These are phyloP conservation scores for Oenanthe javanica DNA, from an alignment of 140 eudicot species.

Conservation along the genomic window DNA sequence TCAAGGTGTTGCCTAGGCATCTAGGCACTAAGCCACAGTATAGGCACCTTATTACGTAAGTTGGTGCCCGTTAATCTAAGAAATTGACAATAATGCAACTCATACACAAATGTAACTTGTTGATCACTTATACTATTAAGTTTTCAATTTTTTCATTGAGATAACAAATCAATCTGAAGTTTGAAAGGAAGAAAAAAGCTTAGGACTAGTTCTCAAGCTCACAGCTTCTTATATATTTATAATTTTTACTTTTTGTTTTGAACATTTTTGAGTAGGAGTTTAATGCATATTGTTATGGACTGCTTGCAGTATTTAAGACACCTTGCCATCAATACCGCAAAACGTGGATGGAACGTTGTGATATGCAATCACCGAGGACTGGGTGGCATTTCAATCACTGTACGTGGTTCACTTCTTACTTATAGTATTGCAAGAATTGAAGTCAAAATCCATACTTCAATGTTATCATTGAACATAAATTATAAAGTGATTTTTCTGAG, in stretches of 20 bases:
- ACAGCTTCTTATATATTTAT: neutral
- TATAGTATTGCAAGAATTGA: neutral
- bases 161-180: neutral
- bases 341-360: slow-evolving; percentile 85
- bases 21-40: neutral
- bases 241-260: neutral
- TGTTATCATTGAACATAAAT: neutral
- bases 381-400: slow-evolving; percentile 95
- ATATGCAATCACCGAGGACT: slow-evolving; percentile 88
- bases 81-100: neutral
- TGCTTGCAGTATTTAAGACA: slow-evolving; percentile 81
- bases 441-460: neutral
- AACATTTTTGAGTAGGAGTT: neutral
- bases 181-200: neutral
- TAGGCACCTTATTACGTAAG: neutral
- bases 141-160: neutral
- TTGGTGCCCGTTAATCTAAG: neutral
- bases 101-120: neutral
- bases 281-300: neutral
- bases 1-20: neutral
- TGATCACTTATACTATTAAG: neutral
- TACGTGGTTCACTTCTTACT: slow-evolving; percentile 32
- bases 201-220: neutral
- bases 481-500: neutral
- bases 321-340: slow-evolving; percentile 69